Evolutionary conservation across 192 early-diverging fungal species (phyloP).

Genomic region (Chytriomyces sp.): DNA sequence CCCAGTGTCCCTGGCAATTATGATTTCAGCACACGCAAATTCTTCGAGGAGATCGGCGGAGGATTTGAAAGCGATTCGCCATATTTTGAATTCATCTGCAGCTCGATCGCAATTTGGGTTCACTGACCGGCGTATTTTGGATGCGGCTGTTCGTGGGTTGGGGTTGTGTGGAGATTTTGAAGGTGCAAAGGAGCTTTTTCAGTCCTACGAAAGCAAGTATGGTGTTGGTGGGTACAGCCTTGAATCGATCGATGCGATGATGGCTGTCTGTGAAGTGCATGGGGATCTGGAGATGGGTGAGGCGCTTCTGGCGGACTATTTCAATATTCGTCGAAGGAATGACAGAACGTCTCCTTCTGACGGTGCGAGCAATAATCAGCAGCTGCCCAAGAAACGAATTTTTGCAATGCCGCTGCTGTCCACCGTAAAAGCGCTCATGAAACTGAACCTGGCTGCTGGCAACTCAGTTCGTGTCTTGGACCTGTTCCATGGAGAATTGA

Average conservation of each 20-base stretch:
- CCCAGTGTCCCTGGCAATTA: neutral
- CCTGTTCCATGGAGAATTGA: neutral
- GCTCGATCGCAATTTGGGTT: neutral
- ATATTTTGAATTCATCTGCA: neutral
- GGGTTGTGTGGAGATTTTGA: constrained; percentile 28
- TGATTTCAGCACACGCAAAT: constrained; percentile 21
- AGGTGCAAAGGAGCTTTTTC: neutral
- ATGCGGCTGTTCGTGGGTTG: constrained; percentile 32
- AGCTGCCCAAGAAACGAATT: neutral
- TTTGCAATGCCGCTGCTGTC: constrained; percentile 21
- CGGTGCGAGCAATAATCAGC: neutral
- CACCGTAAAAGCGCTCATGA: constrained; percentile 29
- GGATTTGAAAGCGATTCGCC: constrained; percentile 2
- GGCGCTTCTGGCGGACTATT: neutral
- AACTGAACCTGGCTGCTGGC: constrained; percentile 12
- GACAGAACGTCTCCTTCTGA: neutral
- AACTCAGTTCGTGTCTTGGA: constrained; percentile 19
- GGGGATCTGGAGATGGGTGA: constrained; percentile 8
- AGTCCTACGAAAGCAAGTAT: neutral
- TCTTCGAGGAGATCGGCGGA: neutral
- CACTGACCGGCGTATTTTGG: constrained; percentile 18
- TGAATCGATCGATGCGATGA: constrained; percentile 20
- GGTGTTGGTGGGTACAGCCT: constrained; percentile 18
- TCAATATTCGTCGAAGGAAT: neutral
- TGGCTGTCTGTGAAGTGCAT: constrained; percentile 27